Conservation (phyloP, 306 rosid genomes). For the Prunus persica region DNA sequence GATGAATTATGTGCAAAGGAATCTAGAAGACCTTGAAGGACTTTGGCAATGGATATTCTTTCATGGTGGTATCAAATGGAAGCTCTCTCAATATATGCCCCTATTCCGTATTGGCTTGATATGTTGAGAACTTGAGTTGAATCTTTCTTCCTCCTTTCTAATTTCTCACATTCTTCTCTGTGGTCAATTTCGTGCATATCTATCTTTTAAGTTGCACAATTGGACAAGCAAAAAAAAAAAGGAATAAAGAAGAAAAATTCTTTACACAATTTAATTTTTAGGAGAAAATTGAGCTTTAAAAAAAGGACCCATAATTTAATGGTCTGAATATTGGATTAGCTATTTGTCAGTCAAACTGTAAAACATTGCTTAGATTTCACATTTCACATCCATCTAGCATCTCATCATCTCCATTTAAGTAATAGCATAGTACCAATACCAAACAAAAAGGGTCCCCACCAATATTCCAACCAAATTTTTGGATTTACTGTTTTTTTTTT, state of each 20-base stretch:
- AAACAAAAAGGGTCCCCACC: neutral
- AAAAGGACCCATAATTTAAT: no score
- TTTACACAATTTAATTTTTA: neutral
- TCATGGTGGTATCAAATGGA: conserved; percentile 34
- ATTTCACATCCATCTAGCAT: neutral
- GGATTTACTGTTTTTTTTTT: neutral
- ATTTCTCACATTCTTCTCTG: neutral
- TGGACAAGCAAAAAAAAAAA: neutral
- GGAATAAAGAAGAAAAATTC: neutral
- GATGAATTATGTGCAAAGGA: conserved; percentile 19
- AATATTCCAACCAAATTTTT: neutral
- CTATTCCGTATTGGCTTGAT: neutral
- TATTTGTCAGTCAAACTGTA: neutral
- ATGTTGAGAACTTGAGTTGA: neutral
- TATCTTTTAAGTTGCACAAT: neutral
- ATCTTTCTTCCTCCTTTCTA: no score
- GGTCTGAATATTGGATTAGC: no score
- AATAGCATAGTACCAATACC: neutral
- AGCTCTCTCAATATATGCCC: conserved; percentile 43
- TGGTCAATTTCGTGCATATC: neutral
- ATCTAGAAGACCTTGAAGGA: conserved; percentile 15
- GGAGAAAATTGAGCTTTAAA: neutral
- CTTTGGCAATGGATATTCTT: conserved; percentile 49
- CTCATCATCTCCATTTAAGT: neutral
- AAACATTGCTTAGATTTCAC: neutral